Percentiles rank a stretch among this genome's conserved stretches.
These are phyloP conservation scores for Pneumocystis jirovecii DNA, from an alignment of 1,139 yeast species.

Conservation along the genomic window DNA sequence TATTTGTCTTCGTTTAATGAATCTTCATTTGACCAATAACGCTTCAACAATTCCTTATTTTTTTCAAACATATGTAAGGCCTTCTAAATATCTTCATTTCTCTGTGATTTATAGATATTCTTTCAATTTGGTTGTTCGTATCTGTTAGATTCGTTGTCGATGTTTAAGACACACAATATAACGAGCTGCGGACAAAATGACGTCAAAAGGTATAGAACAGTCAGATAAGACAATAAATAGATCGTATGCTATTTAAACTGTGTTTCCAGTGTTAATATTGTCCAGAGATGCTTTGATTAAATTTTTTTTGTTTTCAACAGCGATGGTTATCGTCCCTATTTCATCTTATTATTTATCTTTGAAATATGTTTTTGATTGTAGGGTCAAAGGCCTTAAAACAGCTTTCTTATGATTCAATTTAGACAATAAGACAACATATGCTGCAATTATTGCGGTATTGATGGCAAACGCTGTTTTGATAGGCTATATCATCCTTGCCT, in stretches of 20 bases:
- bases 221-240: background rate
- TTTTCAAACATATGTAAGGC: background rate
- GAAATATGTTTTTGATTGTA: constrained; percentile 23
- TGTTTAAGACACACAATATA: background rate
- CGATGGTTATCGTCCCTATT: constrained; percentile 74
- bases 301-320: constrained; percentile 51
- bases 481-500: constrained; percentile 76
- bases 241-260: background rate
- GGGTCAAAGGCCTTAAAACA: background rate
- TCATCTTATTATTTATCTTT: constrained; percentile 46
- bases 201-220: background rate
- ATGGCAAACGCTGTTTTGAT: constrained; percentile 77
- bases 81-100: background rate
- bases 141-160: background rate
- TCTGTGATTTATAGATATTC: background rate
- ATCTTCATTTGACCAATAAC: background rate
- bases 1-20: background rate
- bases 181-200: background rate
- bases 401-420: constrained; percentile 11
- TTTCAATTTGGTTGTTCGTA: background rate
- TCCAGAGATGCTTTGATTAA: constrained; percentile 4
- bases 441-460: constrained; percentile 83
- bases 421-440: constrained; percentile 46
- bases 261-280: background rate
- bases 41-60: background rate